Evolutionary conservation across 2,329 filamentous ascomycete species (phyloP).

Genomic region (Pyrenophora graminea): DNA sequence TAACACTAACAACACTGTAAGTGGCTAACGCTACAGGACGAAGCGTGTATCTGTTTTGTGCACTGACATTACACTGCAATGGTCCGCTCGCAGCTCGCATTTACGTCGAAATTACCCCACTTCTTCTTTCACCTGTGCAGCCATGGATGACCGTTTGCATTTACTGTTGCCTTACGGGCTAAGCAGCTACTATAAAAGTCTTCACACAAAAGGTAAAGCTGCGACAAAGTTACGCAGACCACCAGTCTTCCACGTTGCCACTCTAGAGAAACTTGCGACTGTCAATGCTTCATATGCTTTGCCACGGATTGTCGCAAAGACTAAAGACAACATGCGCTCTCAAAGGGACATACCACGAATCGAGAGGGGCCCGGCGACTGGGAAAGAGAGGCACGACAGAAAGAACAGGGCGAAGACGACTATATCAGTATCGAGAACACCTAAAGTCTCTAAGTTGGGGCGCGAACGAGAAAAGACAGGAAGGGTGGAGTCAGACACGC

Average conservation of each 20-base stretch:
- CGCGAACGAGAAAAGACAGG: not conserved
- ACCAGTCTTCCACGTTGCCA: not conserved
- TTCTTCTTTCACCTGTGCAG: not conserved
- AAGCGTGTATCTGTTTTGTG: too few relatives aligned
- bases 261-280: not conserved
- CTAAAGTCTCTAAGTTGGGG: not conserved
- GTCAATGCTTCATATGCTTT: not conserved
- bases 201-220: not conserved
- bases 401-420: not conserved
- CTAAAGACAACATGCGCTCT: not conserved
- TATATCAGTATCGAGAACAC: not conserved
- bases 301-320: not conserved
- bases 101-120: not conserved
- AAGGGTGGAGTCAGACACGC: not conserved
- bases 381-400: not conserved
- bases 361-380: not conserved
- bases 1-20: too few relatives aligned
- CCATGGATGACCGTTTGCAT: slow-evolving; percentile 6
- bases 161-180: slow-evolving; percentile 17
- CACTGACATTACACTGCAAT: too few relatives aligned
- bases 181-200: slow-evolving; percentile 4
- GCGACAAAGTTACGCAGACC: not conserved
- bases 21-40: too few relatives aligned
- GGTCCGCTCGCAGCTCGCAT: not conserved
- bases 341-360: not conserved